These are phyloP conservation scores for Passalora sequoiae DNA, from an alignment of 2,329 filamentous ascomycete species.

Conservation along the genomic window DNA sequence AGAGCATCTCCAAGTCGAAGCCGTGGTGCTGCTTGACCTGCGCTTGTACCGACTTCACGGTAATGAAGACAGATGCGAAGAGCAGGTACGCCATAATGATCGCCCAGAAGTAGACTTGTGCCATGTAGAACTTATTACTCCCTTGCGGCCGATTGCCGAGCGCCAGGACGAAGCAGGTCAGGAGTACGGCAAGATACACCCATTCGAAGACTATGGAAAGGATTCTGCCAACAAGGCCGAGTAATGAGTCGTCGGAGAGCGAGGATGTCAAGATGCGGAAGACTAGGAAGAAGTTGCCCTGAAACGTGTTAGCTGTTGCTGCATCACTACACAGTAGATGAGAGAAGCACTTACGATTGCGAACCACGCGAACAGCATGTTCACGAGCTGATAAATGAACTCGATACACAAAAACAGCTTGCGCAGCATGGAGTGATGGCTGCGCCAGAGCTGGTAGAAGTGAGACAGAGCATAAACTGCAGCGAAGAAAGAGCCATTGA, in stretches of 20 bases:
- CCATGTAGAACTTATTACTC: slow-evolving; percentile 88
- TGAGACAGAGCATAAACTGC: slow-evolving; percentile 92
- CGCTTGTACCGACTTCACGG: slow-evolving; percentile 73
- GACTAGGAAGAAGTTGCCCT: slow-evolving; percentile 95
- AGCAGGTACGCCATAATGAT: slow-evolving; percentile 93
- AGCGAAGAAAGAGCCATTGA: slow-evolving; percentile 98
- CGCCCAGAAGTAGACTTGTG: slow-evolving; percentile 98
- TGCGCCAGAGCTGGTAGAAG: slow-evolving; percentile 93
- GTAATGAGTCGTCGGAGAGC: slow-evolving; percentile 61
- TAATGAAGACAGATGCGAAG: slow-evolving; percentile 92
- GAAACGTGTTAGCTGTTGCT: slow-evolving; percentile 4
- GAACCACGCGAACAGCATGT: slow-evolving; percentile 99
- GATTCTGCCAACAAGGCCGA: slow-evolving; percentile 72
- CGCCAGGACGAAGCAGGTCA: slow-evolving; percentile 91
- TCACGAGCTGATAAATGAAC: slow-evolving; percentile 88
- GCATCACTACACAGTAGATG: neutral
- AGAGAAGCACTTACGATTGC: slow-evolving; percentile 58
- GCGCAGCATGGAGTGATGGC: slow-evolving; percentile 78
- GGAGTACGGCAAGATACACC: slow-evolving; percentile 85
- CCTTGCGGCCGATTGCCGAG: slow-evolving; percentile 93
- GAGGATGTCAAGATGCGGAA: slow-evolving; percentile 94
- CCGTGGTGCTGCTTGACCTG: slow-evolving; percentile 57
- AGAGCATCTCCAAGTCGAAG: slow-evolving; percentile 68
- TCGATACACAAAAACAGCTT: slow-evolving; percentile 89
- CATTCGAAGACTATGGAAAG: slow-evolving; percentile 90